phyloP scores from a whole-genome alignment of 768 basidiomycete genomes.

The Suillus decipiens region DNA sequence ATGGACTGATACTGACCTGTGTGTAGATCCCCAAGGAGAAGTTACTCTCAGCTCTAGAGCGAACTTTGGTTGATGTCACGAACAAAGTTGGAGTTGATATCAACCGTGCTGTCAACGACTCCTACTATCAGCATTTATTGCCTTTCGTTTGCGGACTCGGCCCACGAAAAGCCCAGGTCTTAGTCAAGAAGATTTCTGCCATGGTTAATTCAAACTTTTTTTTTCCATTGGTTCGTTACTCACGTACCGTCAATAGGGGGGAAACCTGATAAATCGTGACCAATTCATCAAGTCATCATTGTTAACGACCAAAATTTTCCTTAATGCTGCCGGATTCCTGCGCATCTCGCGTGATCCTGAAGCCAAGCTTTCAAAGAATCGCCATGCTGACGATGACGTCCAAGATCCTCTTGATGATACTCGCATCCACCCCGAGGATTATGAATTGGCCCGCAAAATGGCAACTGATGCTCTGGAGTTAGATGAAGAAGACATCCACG shows the following conservation, averaged over 20 bases:
- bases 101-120: conserved; percentile 86
- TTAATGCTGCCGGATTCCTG: conserved; percentile 92
- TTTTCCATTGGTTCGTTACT: background rate
- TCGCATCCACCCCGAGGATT: conserved; percentile 96
- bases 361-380: conserved; percentile 58
- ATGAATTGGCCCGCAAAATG: conserved; percentile 97
- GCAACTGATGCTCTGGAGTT: conserved; percentile 94
- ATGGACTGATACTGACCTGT: conserved; percentile 12
- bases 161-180: conserved; percentile 85
- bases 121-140: conserved; percentile 86
- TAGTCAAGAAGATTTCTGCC: conserved; percentile 78
- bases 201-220: conserved; percentile 51
- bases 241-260: conserved; percentile 56
- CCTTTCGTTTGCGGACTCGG: conserved; percentile 93
- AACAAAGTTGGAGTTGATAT: conserved; percentile 96
- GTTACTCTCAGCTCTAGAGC: conserved; percentile 76
- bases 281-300: conserved; percentile 84
- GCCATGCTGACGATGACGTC: conserved; percentile 62
- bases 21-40: conserved; percentile 86
- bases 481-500: conserved; percentile 96
- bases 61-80: conserved; percentile 84
- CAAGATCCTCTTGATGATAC: conserved; percentile 93
- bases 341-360: conserved; percentile 79
- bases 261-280: conserved; percentile 81
- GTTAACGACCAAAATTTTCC: conserved; percentile 83